Base-by-base conservation (phyloP, 805 yeast genomes). In the Wickerhamiella sorbophila region DNA sequence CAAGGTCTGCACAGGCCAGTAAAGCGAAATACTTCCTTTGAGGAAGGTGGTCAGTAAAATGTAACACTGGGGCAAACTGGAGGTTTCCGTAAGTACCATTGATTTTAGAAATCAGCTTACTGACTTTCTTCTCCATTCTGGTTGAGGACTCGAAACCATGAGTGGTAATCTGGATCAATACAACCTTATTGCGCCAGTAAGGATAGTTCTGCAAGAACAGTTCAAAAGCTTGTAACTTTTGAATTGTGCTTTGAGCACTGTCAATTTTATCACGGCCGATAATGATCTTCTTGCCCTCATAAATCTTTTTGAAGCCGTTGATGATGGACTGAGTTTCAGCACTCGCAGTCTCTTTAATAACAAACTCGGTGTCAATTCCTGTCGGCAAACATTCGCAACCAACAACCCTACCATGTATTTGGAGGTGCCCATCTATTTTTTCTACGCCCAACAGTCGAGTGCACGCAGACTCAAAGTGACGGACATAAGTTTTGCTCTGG, bases 261-360 rank as follows among this genome's bases (percentile, higher is more conserved):
- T 91, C 97, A 46, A 91, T 70, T 46, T 97, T 67, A 58, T 91
- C 99, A 58, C 98, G 75, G 24, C 98, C 98, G 33, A 91, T 80
- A 51, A 91, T 82, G 49, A 91, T 75, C 58, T 79, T 82, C 46
- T 62, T 58, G 48, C 61, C 64, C 3, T 58, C 60, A 44, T 65
- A 63, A n/a, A 64, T 50, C 4, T 52, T 56, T 10, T 72, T 70
- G 45, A 91, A 72, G 2, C 82, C 76, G 18, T 64, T 46, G 9
- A 82, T 78, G 56, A 83, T 80, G 20, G 68, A 71, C 14, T 47
- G 51, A 4, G 62, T 60, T 9, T 47, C 49, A 4, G 54, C 48
- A 1, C 62, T 58, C 46, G 72, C 72, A 15, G 79, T 75, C 49
- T 81, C 88, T 34, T 65, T 64, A 48, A 81, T 78, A 21, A 86